Conservation (phyloP, 495 filamentous ascomycete species). For the Xylaria castorea region DNA sequence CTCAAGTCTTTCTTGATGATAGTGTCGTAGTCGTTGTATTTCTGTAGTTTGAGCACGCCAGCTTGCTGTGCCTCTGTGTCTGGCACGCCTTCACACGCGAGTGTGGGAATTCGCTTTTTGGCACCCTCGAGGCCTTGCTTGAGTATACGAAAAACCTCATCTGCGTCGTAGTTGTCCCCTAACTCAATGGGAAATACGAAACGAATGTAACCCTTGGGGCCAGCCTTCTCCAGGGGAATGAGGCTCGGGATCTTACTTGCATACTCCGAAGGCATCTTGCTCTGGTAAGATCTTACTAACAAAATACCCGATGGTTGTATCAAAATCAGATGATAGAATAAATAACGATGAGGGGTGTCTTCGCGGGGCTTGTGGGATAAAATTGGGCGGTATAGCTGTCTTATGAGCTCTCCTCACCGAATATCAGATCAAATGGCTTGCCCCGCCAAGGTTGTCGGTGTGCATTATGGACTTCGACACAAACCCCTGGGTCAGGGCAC, state of each 20-base stretch:
- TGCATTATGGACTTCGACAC: constrained; percentile 3
- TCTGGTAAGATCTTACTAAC: neutral
- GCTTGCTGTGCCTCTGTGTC: constrained; percentile 37
- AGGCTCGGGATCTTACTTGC: constrained; percentile 32
- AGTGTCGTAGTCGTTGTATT: constrained; percentile 31
- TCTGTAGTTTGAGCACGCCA: constrained; percentile 42
- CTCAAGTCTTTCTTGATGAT: constrained; percentile 43
- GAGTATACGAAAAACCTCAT: constrained; percentile 37
- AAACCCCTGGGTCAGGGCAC: neutral
- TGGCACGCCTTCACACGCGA: constrained; percentile 44
- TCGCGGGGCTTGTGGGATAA: neutral
- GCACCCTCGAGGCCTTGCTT: constrained; percentile 40
- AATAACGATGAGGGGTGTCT: neutral
- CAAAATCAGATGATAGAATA: neutral
- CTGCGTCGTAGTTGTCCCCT: constrained; percentile 29
- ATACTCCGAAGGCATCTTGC: constrained; percentile 32
- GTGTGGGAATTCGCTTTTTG: constrained; percentile 38
- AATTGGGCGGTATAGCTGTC: neutral
- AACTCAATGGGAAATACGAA: constrained; percentile 44
- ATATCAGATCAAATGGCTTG: neutral
- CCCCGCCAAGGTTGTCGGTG: constrained; percentile 10
- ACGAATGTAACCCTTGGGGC: constrained; percentile 46
- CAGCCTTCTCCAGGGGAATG: constrained; percentile 45
- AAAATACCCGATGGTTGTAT: neutral
- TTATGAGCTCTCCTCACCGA: constrained; percentile 2